Percentiles rank a stretch among this genome's conserved stretches.
These are phyloP conservation scores for Diaporthe citriasiana DNA, from an alignment of 2,329 filamentous ascomycete genomes.

Conservation along the genomic window DNA sequence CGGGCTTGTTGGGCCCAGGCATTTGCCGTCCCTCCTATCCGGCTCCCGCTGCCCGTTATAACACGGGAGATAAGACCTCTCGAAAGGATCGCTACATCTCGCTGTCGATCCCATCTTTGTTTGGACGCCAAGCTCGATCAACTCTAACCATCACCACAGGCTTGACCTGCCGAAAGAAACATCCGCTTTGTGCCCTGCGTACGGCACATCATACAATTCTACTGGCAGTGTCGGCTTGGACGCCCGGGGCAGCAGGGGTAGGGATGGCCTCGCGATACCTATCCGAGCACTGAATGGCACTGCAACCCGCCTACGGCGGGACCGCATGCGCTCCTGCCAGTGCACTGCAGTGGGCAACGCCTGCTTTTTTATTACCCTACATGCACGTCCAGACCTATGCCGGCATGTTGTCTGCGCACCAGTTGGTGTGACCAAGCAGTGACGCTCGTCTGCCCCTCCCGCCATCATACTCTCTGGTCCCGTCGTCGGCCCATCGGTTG, in stretches of 20 bases:
- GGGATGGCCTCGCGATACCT: conserved; percentile 19
- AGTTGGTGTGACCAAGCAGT: conserved; percentile 31
- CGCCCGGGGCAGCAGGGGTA: conserved; percentile 19
- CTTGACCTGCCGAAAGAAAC: conserved; percentile 33
- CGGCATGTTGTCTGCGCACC: conserved; percentile 39
- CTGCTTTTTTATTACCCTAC: conserved; percentile 27
- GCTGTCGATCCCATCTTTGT: conserved; percentile 39
- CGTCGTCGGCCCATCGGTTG: conserved; percentile 28
- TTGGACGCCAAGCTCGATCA: conserved; percentile 38
- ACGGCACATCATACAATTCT: conserved; percentile 20
- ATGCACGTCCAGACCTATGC: conserved; percentile 33
- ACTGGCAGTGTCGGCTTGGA: conserved; percentile 26
- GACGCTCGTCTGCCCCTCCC: conserved; percentile 33
- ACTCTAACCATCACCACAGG: conserved; percentile 34
- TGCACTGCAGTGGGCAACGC: conserved; percentile 27
- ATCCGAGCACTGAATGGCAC: conserved; percentile 23
- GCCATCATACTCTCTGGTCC: conserved; percentile 1
- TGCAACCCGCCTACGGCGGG: conserved; percentile 22
- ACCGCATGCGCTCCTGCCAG: conserved; percentile 19
- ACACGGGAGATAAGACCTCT: conserved; percentile 35
- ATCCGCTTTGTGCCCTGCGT: not conserved
- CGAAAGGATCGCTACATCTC: conserved; percentile 30
- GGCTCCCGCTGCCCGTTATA: conserved; percentile 31
- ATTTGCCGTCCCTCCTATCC: conserved; percentile 27
- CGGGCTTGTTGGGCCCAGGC: not conserved